Percentiles rank a stretch among this genome's conserved stretches.
Conservation (phyloP, 2,329 filamentous ascomycete species). For the Ophiocordyceps camponoti-leonardi region DNA sequence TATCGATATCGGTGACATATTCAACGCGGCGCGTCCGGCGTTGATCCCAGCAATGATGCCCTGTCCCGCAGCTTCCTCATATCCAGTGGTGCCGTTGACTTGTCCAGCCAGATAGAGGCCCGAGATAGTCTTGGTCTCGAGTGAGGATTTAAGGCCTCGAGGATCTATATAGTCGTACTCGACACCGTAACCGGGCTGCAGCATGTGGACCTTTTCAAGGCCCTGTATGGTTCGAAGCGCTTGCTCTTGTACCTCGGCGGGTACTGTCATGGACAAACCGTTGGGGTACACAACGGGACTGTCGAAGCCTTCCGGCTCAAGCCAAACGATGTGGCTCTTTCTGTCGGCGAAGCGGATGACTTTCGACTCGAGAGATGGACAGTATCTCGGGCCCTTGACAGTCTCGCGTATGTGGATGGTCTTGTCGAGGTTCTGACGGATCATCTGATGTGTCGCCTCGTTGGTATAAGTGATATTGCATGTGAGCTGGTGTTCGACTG, state of each 20-base stretch:
- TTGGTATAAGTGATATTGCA: constrained; percentile 86
- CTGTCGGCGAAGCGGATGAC: constrained; percentile 75
- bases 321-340: constrained; percentile 75
- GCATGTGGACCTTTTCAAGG: constrained; percentile 76
- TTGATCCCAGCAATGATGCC: constrained; percentile 88
- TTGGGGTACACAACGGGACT: constrained; percentile 89
- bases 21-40: constrained; percentile 62
- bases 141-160: constrained; percentile 65
- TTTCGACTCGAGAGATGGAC: constrained; percentile 88
- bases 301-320: constrained; percentile 89
- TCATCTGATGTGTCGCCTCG: constrained; percentile 60
- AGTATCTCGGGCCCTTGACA: constrained; percentile 86
- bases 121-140: constrained; percentile 82
- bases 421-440: constrained; percentile 81
- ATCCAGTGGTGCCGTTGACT: constrained; percentile 96
- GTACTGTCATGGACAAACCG: constrained; percentile 92
- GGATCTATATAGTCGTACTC: constrained; percentile 99
- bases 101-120: constrained; percentile 89
- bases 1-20: constrained; percentile 47
- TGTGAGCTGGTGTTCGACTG: constrained; percentile 66
- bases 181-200: constrained; percentile 90
- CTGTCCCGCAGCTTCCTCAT: constrained; percentile 92
- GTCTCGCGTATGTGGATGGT: constrained; percentile 93
- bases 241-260: constrained; percentile 67
- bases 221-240: constrained; percentile 79